Conservation (phyloP, 805 yeast genomes). For the Blastobotrys muscicola region DNA sequence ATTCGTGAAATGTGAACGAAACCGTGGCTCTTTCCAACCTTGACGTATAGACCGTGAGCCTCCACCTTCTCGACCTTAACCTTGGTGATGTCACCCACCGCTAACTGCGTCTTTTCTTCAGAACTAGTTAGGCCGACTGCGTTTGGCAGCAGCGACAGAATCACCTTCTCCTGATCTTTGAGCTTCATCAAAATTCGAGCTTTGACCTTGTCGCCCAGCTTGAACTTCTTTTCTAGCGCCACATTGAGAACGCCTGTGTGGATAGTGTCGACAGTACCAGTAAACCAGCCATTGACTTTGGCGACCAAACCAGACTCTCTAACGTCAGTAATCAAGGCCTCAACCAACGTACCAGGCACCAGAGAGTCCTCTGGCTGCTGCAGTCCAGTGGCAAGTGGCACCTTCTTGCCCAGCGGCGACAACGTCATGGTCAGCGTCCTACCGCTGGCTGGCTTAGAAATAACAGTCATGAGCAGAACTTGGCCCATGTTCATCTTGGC, state of each 20-base stretch:
- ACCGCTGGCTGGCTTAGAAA: slow-evolving; percentile 36
- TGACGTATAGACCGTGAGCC: slow-evolving; percentile 29
- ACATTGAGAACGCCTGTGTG: slow-evolving; percentile 45
- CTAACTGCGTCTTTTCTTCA: slow-evolving; percentile 32
- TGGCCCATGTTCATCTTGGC: slow-evolving; percentile 47
- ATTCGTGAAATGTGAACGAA: slow-evolving; percentile 72
- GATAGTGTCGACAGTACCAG: slow-evolving; percentile 59
- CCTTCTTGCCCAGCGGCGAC: slow-evolving; percentile 37
- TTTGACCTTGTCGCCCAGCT: slow-evolving; percentile 57
- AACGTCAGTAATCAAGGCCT: slow-evolving; percentile 56
- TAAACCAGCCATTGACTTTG: slow-evolving; percentile 64
- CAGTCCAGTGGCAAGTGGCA: slow-evolving; percentile 41
- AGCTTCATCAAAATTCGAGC: slow-evolving; percentile 54
- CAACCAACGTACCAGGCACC: slow-evolving; percentile 77
- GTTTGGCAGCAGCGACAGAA: slow-evolving; percentile 55
- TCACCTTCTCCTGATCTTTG: slow-evolving; percentile 43
- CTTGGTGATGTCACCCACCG: slow-evolving; percentile 55
- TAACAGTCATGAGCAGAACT: slow-evolving; percentile 54
- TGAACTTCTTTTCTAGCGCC: slow-evolving; percentile 44
- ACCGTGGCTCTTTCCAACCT: slow-evolving; percentile 51
- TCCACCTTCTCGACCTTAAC: slow-evolving; percentile 51
- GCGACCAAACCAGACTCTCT: slow-evolving; percentile 56
- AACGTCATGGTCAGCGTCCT: slow-evolving; percentile 55
- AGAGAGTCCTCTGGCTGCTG: slow-evolving; percentile 64
- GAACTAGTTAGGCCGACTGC: slow-evolving; percentile 30